These are phyloP conservation scores for Primulina eburnea DNA, from an alignment of 257 asterid genomes.

Conservation along the genomic window DNA sequence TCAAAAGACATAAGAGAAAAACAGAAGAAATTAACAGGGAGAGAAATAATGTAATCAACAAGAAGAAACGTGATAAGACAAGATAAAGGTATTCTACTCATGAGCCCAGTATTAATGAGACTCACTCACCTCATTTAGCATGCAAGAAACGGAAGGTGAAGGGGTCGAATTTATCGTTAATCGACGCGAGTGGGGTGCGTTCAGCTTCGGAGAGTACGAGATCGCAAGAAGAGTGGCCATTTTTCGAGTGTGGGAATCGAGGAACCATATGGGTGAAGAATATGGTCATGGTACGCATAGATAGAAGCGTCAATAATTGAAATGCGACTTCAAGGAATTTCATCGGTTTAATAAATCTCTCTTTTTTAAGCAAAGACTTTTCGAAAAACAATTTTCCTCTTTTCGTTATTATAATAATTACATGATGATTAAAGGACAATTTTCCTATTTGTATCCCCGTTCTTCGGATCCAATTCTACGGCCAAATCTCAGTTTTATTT, in stretches of 20 bases:
- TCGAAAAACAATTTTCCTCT: too few relatives aligned
- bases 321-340: too few relatives aligned
- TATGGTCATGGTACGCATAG: neutral
- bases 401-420: too few relatives aligned
- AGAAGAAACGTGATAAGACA: neutral
- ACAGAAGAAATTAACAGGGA: neutral
- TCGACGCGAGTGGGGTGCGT: neutral
- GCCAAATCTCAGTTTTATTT: too few relatives aligned
- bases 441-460: too few relatives aligned
- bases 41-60: neutral
- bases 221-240: neutral
- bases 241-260: neutral
- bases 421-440: too few relatives aligned
- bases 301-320: neutral
- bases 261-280: neutral
- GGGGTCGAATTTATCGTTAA: constrained; percentile 11
- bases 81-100: too few relatives aligned
- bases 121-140: constrained; percentile 38
- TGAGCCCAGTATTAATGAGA: neutral
- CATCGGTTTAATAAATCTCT: too few relatives aligned
- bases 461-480: too few relatives aligned
- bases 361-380: too few relatives aligned
- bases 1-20: neutral
- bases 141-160: constrained; percentile 30
- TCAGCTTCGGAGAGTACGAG: constrained; percentile 11